phyloP scores from a whole-genome alignment of 1,139 yeast species.

The Geotrichum aggregatum region DNA sequence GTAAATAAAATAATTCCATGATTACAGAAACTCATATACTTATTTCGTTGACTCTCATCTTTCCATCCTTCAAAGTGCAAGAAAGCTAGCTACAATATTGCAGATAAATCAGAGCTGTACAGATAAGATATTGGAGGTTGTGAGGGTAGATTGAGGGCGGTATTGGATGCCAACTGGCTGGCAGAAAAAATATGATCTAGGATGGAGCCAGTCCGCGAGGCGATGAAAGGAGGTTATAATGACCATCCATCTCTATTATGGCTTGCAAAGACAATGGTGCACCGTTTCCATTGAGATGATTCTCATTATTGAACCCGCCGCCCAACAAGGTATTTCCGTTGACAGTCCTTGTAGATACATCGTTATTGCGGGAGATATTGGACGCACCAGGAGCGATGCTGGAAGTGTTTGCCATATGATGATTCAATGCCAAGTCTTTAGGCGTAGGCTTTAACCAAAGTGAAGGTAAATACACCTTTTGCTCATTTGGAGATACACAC shows the following conservation, averaged over 20 bases:
- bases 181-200: slow-evolving; percentile 20
- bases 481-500: slow-evolving; percentile 90
- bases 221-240: neutral
- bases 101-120: slow-evolving; percentile 5
- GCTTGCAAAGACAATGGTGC: slow-evolving; percentile 8
- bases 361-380: neutral
- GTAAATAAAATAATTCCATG: neutral
- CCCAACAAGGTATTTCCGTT: neutral
- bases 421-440: neutral
- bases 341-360: neutral
- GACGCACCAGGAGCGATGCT: neutral
- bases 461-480: slow-evolving; percentile 76
- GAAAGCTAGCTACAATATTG: neutral
- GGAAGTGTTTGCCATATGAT: neutral
- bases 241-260: slow-evolving; percentile 1
- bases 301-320: neutral
- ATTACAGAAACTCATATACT: too few relatives aligned
- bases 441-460: slow-evolving; percentile 60
- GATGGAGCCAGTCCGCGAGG: slow-evolving; percentile 18
- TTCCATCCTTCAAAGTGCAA: too few relatives aligned
- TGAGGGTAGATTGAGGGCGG: slow-evolving; percentile 15
- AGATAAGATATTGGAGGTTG: slow-evolving; percentile 3
- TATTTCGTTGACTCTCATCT: too few relatives aligned
- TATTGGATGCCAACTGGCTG: slow-evolving; percentile 22
- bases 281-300: neutral